Evolutionary conservation across 2,329 filamentous ascomycete genomes (phyloP), one percentile per base, ranked within the genome.

Genomic region (Ceratocystis cubensis): DNA sequence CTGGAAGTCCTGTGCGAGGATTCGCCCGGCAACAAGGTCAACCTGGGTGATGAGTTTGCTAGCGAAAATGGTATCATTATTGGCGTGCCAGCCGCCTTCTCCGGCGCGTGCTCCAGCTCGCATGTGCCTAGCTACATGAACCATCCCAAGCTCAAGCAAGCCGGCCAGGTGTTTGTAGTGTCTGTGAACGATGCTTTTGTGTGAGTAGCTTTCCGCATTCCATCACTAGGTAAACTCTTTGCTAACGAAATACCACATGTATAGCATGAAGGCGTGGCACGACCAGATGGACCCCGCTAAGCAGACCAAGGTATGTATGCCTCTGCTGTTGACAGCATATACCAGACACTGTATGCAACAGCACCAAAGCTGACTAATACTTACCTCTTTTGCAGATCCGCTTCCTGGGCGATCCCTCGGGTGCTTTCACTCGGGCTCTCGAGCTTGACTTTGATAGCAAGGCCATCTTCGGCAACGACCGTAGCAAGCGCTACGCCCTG

Each of bases 151-250:
- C 81, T 95, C 71, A 89, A 89, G 78, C 81, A 87, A 69, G 90
- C 89, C 37, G 92, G 91, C 62, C 81, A 88, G 72, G 89, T 96
- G 59, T 96, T 95, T 73, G 90, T 97, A 50, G 85, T 97, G 66
- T 86, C 89, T 17, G 92, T 96, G 74, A 97, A 97, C 75, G 93
- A 97, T 75, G 84, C 91, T 22, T 96, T 96, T 75, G 92, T 96
- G 89, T 95, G 80, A 77, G 88, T 78, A 61, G 37, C 37, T 48
- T 64, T 44, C 13, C 33, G 5, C 5, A 22, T 8, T 44, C 17
- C 20, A 5, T 41, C 37, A 15, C 37, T 15, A 41, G 13, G 37
- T 41, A 41, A 41, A 41, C 37, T n/a, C 8, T n/a, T 45, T 28
- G 22, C 56, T 65, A n/a, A 61, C 25, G 6, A 33, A 15, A 33